Base-by-base conservation (phyloP, 2,329 filamentous ascomycete species). In the Geosmithia morbida region DNA sequence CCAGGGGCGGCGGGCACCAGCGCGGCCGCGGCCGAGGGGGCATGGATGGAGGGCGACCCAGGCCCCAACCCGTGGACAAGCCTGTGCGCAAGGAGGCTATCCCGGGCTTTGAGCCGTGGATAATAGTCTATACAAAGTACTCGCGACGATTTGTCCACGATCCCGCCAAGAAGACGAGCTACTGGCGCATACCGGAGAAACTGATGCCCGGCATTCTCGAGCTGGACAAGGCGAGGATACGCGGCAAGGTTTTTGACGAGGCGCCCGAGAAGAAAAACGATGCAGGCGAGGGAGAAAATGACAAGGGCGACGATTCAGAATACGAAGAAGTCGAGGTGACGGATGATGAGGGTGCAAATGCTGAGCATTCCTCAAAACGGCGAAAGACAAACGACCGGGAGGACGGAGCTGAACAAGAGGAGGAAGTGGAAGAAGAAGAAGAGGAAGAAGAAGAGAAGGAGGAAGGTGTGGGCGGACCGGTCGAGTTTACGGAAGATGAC, bases 401-500 rank as follows among this genome's bases (percentile, higher is more conserved):
- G 53, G 75, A 79, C 54, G 69, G 72, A 42, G 71, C 61, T 6
- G 54, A 53, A 40, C 56, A 55, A 45, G 57, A 61, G 10, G 54
- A 54, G 6, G 65, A 61, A 19, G 65, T 59, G 20, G 64, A 63
- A 18, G 51, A 58, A 69, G 87, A 43, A 76, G 94, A 67, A 81
- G 88, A 52, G 69, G 74, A 56, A 45, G 41, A 45, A 10, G 68
- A 72, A 62, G 72, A 76, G 52, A 79, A 56, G 77, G 81, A 17
- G 66, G 67, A 51, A 61, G 61, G 54, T 69, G 41, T 73, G 69
- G 51, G 67, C 1, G 65, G 62, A 1, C 72, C 76, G 0, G 66
- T 92, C 7, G 90, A 96, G 56, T 94, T 95, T 57, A 86, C 85
- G 48, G 92, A 97, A 61, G 90, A 89, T 47, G 92, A 98, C 58